Conservation (phyloP, 2,329 filamentous ascomycete species). For the Purpureocillium lavendulum region DNA sequence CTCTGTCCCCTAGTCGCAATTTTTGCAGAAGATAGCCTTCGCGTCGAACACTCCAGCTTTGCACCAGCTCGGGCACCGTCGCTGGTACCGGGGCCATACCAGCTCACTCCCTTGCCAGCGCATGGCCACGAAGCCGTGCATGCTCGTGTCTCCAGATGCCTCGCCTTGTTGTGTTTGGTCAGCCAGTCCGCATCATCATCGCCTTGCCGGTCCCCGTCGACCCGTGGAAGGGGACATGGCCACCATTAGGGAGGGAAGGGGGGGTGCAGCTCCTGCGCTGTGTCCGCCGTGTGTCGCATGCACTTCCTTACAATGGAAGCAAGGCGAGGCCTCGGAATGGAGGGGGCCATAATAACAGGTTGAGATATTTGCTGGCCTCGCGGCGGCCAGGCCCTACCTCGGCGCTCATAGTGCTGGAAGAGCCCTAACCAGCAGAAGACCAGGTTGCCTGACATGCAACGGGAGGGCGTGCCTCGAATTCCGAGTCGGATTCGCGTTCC, state of each 20-base stretch:
- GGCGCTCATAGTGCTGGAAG: constrained; percentile 1
- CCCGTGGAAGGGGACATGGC: too few species aligned
- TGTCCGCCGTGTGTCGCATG: not conserved
- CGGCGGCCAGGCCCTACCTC: constrained; percentile 1
- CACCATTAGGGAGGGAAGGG: too few species aligned
- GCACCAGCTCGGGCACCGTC: not conserved
- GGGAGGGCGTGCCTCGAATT: constrained; percentile 2
- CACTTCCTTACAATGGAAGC: constrained; percentile 1
- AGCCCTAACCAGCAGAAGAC: not conserved
- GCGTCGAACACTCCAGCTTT: not conserved
- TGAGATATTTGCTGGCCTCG: constrained; percentile 1
- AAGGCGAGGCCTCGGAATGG: too few species aligned
- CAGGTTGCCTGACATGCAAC: not conserved
- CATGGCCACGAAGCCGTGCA: constrained; percentile 22
- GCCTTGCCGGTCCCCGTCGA: not conserved
- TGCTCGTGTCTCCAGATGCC: constrained; percentile 10
- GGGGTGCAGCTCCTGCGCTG: not conserved
- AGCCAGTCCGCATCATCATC: constrained; percentile 2
- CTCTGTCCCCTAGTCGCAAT: not conserved
- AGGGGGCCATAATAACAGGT: not conserved
- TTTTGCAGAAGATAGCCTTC: not conserved
- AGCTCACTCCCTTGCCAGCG: constrained; percentile 9
- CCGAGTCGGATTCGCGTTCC: constrained; percentile 2
- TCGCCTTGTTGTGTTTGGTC: constrained; percentile 2
- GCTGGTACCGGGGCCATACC: not conserved